Base-by-base conservation (phyloP, 108 stramenopile species). In the Phaeodactylum tricornutum region DNA sequence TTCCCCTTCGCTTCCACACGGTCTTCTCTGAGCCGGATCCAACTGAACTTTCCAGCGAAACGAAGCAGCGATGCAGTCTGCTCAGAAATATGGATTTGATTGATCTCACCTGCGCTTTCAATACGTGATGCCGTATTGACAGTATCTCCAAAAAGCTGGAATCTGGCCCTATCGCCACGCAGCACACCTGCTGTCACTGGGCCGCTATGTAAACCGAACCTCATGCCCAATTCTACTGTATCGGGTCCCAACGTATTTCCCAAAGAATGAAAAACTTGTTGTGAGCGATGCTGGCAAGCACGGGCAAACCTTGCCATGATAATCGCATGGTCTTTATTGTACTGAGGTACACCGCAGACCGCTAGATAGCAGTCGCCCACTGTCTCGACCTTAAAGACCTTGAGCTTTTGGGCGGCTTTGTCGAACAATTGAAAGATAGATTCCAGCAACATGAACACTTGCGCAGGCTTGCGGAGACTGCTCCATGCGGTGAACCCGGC, bases 311-410 rank as follows among this genome's bases (percentile, higher is more conserved):
- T 28, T 5, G 61, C 60, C 39, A 74, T 39, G 3, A 68, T 35
- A 8, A 57, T 62, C 39, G 73, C 73, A 21, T 74, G 69, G 34
- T 70, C 69, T 3, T 66, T 51, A 1, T 61, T 53, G 37, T 68
- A 69, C 4, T 74, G 43, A 11, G 73, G 73, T 41, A 74, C 61
- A 39, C 73, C 73, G 4, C 65, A 66, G 1, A 70, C 74, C 4
- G 56, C 81, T 61, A 82, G 61, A 33, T 71, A 78, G 1, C 72
- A 68, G 39, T 78, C 74, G 14, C 81, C 81, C 39, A 83, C 76
- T 0, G 75, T 81, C 42, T 86, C 84, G 8, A 86, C 75, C 53
- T 87, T 82, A 59, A 75, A 83, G n/a, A 81, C 59, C 11, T 64
- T 26, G 29, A 75, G 71, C 49, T 71, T 76, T 7, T 48, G 37